Evolutionary conservation across 2,329 filamentous ascomycete species (phyloP), one percentile per base, ranked within the genome.

Genomic region (Magnaporthiopsis incrustans): DNA sequence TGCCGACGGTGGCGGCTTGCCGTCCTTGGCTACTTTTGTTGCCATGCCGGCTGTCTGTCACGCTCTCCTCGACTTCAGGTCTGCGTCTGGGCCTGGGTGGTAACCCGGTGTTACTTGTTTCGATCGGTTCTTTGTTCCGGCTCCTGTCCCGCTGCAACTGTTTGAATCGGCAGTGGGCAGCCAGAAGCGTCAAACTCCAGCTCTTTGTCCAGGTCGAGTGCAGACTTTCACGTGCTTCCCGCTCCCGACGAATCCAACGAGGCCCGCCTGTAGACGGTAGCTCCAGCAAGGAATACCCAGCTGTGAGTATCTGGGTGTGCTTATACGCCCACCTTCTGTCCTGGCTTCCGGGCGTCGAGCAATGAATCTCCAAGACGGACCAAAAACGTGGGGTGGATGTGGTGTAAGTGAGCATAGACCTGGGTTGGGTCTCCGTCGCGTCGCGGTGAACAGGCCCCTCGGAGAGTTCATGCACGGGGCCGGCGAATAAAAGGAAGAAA

Each of bases 1-100:
- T 67, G 88, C 90, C 64, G 92, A 92, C 66, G 69, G 86, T 71
- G 91, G 89, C 81, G 89, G 86, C 81, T 90, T 94, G 79, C 84
- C 78, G 69, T 82, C 75, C 65, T 77, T 75, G 56, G 73, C 76
- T 67, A 72, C 75, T 67, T 78, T 81, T 57, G 77, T 77, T 65
- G 78, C 75, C 78, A 81, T 70, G 59, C 22, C 14, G 44, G n/a
- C 15, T 60, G 25, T 60, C 7, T 60, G 8, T 25, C 15, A 8
- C 5, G 59, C 22, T n/a, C 8, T n/a, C 44, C 44, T 30, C 27
- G 27, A 30, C 22, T n/a, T 53, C 44, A 3, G 27, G 3, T 30
- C 27, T 5, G 5, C 27, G 27, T 30, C 27, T 30, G 27, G 27
- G 27, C 27, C n/a, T n/a, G n/a, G n/a, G n/a, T n/a, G 32, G 32